phyloP scores from a whole-genome alignment of 75 land plant species.

The Ceratopteris richardii region DNA sequence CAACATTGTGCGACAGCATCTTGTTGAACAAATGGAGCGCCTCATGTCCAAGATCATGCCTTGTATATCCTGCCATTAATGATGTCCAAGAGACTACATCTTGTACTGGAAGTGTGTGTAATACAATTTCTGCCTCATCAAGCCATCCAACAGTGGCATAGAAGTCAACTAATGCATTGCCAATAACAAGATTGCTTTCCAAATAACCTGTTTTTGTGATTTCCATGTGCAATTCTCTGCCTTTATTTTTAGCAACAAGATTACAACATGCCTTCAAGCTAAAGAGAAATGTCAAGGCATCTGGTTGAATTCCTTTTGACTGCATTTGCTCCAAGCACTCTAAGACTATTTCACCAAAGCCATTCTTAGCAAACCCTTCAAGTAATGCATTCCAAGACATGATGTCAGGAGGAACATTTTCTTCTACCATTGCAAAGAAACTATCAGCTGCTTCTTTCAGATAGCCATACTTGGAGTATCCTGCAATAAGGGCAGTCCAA shows the following conservation, averaged over 20 bases:
- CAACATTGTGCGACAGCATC: slow-evolving; percentile 15
- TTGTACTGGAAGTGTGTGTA: slow-evolving; percentile 13
- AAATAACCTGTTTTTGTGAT: slow-evolving; percentile 2
- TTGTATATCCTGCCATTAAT: background rate
- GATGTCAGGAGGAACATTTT: too few relatives aligned
- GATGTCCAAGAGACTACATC: slow-evolving; percentile 47
- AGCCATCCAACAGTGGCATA: slow-evolving; percentile 68
- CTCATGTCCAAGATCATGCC: background rate
- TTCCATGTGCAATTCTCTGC: slow-evolving; percentile 5
- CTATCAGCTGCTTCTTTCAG: too few relatives aligned
- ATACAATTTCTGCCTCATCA: slow-evolving; percentile 29
- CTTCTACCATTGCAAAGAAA: too few relatives aligned
- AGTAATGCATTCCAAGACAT: slow-evolving; percentile 34
- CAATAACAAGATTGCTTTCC: too few relatives aligned
- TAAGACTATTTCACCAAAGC: slow-evolving; percentile 9
- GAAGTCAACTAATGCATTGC: slow-evolving; percentile 50
- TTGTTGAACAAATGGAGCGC: slow-evolving; percentile 13
- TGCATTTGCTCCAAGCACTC: background rate
- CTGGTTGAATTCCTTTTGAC: background rate
- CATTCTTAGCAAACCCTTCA: slow-evolving; percentile 12
- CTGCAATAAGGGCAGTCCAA: too few relatives aligned
- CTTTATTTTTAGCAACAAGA: background rate
- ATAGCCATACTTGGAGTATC: too few relatives aligned
- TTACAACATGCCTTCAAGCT: background rate
- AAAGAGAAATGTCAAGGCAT: background rate